Conservation (phyloP, 768 basidiomycete genomes). For the Leccinum olivaceopallidum region DNA sequence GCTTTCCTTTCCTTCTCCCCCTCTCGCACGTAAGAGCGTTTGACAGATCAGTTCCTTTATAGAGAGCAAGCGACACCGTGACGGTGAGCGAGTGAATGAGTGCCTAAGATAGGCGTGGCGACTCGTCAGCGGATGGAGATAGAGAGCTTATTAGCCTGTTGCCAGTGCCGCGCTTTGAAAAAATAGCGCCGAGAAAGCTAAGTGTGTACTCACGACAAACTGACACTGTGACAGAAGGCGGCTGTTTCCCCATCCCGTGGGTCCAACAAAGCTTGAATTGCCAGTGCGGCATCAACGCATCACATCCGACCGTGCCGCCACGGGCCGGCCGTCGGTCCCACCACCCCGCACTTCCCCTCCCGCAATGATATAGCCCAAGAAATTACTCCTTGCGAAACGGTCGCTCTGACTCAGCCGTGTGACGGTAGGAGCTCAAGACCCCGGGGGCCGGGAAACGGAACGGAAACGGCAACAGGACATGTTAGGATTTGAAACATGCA, state of each 20-base stretch:
- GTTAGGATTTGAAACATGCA: not conserved
- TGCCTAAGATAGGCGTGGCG: not conserved
- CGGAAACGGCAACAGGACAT: not conserved
- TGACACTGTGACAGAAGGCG: not conserved
- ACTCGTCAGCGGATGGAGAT: not conserved
- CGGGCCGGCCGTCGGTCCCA: not conserved
- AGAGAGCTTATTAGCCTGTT: not conserved
- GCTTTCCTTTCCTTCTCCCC: not conserved
- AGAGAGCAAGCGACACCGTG: not conserved
- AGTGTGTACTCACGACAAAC: too few relatives aligned
- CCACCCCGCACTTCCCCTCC: too few relatives aligned
- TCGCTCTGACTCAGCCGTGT: not conserved
- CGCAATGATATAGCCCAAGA: not conserved
- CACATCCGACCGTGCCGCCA: not conserved
- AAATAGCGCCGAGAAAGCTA: not conserved
- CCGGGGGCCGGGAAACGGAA: not conserved
- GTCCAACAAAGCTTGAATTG: not conserved
- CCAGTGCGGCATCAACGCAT: not conserved
- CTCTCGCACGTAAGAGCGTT: not conserved
- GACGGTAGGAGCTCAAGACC: not conserved
- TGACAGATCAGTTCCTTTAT: not conserved
- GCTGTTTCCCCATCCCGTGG: not conserved
- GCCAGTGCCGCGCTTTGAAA: not conserved
- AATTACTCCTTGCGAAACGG: not conserved
- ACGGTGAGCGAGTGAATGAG: not conserved